phyloP scores from a whole-genome alignment of 345 rosid species.

The Barbarea vulgaris region DNA sequence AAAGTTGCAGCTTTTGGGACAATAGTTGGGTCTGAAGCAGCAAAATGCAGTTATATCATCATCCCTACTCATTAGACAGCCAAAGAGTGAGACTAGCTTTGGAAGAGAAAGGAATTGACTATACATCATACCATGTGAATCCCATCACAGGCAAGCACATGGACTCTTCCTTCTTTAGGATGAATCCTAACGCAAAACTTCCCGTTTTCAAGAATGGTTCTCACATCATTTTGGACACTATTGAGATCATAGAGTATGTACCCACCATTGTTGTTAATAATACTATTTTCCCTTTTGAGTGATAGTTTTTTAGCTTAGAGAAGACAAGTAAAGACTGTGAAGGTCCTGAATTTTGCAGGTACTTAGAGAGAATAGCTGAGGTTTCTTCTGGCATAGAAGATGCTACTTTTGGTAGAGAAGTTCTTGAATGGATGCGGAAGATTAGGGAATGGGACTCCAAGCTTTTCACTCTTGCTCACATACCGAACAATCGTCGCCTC shows the following conservation, averaged over 20 bases:
- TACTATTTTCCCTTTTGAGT: neutral
- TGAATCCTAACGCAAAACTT: constrained; percentile 67
- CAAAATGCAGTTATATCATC: constrained; percentile 98
- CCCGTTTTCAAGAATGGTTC: constrained; percentile 87
- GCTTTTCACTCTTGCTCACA: constrained; percentile 65
- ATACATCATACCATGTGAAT: constrained; percentile 87
- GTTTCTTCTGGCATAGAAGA: constrained; percentile 57
- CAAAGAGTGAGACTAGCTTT: constrained; percentile 83
- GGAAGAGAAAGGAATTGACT: constrained; percentile 93
- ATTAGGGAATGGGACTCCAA: constrained; percentile 78
- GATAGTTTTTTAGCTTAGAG: neutral
- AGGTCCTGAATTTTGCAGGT: constrained; percentile 47
- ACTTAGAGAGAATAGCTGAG: constrained; percentile 71
- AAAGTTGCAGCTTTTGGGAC: constrained; percentile 8
- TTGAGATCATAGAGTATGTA: constrained; percentile 82
- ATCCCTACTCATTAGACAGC: constrained; percentile 83
- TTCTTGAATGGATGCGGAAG: constrained; percentile 73
- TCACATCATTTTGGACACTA: constrained; percentile 68
- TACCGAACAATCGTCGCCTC: constrained; percentile 60
- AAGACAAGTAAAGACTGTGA: neutral
- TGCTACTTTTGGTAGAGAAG: constrained; percentile 52
- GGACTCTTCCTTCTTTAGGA: constrained; percentile 79
- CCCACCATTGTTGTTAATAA: constrained; percentile 3
- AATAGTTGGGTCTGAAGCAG: constrained; percentile 30
- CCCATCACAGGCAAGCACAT: constrained; percentile 81